phyloP scores from a whole-genome alignment of 2,329 filamentous ascomycete genomes.

The Colletotrichum graminicola region DNA sequence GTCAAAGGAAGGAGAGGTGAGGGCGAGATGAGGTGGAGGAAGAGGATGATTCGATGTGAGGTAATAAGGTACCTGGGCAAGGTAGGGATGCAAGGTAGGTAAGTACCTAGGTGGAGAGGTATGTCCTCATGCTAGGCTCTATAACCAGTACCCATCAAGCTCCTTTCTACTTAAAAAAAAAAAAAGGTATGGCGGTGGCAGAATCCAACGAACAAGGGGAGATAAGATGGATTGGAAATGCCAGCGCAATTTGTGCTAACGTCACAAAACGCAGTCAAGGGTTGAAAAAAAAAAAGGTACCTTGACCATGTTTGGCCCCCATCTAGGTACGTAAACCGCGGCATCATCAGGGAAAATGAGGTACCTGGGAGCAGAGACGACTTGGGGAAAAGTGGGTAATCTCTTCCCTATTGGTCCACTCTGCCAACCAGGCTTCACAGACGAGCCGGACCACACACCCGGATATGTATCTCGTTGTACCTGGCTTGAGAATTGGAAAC shows the following conservation, averaged over 20 bases:
- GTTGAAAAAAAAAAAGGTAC: slow-evolving; percentile 7
- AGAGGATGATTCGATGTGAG: not conserved
- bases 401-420: not conserved
- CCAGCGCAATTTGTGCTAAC: slow-evolving; percentile 40
- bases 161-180: not conserved
- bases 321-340: not conserved
- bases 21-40: not conserved
- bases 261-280: slow-evolving; percentile 31
- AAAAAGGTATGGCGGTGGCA: slow-evolving; percentile 25
- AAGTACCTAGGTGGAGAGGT: slow-evolving; percentile 3
- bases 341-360: not conserved
- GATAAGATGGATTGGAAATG: slow-evolving; percentile 25
- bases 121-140: slow-evolving; percentile 13
- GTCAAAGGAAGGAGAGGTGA: slow-evolving; percentile 1
- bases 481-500: not conserved
- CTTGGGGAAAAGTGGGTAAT: slow-evolving; percentile 6
- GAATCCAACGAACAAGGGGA: slow-evolving; percentile 23
- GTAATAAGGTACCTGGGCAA: not conserved
- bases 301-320: not conserved
- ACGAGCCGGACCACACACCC: not conserved
- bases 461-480: slow-evolving; percentile 1
- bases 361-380: slow-evolving; percentile 18
- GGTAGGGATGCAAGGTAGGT: not conserved
- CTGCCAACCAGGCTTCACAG: not conserved
- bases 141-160: not conserved